These are phyloP conservation scores for Fomitopsis schrenkii DNA, from an alignment of 1,284 basidiomycete species.

Conservation along the genomic window DNA sequence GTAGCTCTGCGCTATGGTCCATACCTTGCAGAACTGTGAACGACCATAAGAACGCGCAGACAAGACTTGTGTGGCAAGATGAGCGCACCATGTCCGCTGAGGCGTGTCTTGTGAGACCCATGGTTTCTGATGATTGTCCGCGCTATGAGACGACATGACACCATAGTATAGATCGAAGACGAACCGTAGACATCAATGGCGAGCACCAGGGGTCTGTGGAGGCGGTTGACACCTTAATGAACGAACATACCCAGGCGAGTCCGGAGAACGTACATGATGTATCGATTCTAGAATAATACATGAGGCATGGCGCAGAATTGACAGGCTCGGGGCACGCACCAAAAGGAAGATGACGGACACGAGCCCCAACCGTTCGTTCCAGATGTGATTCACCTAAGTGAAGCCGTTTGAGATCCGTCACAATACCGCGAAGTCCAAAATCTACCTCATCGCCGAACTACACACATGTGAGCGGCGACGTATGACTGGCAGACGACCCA, in stretches of 20 bases:
- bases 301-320: background rate
- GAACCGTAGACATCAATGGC: conserved; percentile 27
- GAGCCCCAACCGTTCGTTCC: conserved; percentile 22
- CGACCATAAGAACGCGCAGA: background rate
- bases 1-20: conserved; percentile 26
- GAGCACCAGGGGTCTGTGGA: conserved; percentile 23
- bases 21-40: conserved; percentile 26
- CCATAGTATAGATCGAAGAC: background rate
- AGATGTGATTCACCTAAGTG: conserved; percentile 23
- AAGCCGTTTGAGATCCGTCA: background rate
- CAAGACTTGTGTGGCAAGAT: background rate
- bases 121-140: conserved; percentile 10
- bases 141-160: conserved; percentile 9
- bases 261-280: conserved; percentile 21
- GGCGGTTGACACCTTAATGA: background rate
- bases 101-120: conserved; percentile 1
- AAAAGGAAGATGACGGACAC: conserved; percentile 27
- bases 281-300: conserved; percentile 22
- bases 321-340: conserved; percentile 11
- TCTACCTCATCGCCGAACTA: conserved; percentile 27
- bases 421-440: background rate
- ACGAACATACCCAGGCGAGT: background rate
- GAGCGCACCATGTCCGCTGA: conserved; percentile 4
- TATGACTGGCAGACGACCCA: background rate
- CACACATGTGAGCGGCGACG: background rate